Base-by-base conservation (phyloP, 176 grass and related monocot genomes). In the Raddia distichophylla region DNA sequence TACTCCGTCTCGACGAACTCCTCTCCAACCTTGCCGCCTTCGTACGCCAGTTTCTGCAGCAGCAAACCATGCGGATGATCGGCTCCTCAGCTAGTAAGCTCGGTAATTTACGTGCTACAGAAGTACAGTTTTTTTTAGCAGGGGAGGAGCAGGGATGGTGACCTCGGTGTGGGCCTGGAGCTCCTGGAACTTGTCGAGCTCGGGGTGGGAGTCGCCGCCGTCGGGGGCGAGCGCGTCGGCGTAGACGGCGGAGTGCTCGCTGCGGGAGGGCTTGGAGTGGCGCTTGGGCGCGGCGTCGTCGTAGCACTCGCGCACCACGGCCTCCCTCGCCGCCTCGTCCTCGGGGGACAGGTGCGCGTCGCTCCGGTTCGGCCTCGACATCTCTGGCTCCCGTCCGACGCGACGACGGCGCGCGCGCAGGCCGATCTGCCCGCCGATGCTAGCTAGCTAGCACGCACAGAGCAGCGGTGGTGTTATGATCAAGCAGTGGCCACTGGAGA, bases 1-100 rank as follows among this genome's bases (percentile, higher is more conserved):
- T 98, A 98, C 75, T 93, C 88, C 42, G 95, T 94, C 69, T 90
- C 90, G 66, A 87, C 83, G 74, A 92, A 98, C 83, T 98, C 92
- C 60, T 98, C 95, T 10, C 58, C 81, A 5, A 63, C 67, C 69
- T 89, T 81, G 55, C 67, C 83, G 14, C 87, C 92, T 40, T 92
- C 86, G 77, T 7, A 86, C 14, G 64, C 86, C 50, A 93, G 14
- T 54, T 92, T 91, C 92, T 98, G 82, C 76, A 47, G 60, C 12
- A 7, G 49, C 5, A 3, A 58, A 58, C 46, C 58, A 2, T 44
- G 5, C 34, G 68, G 56, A 56, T 68, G 56, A 56, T 68, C 10
- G 66, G 19, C 20, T 27, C 18, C 15, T 27, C 27, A 27, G 27
- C 27, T 62, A 7, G 14, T 3, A 17, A 54, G 13, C 0, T 72